Evolutionary conservation across 108 stramenopile species (phyloP).

Genomic region (Cyclostephanos tholiformis): DNA sequence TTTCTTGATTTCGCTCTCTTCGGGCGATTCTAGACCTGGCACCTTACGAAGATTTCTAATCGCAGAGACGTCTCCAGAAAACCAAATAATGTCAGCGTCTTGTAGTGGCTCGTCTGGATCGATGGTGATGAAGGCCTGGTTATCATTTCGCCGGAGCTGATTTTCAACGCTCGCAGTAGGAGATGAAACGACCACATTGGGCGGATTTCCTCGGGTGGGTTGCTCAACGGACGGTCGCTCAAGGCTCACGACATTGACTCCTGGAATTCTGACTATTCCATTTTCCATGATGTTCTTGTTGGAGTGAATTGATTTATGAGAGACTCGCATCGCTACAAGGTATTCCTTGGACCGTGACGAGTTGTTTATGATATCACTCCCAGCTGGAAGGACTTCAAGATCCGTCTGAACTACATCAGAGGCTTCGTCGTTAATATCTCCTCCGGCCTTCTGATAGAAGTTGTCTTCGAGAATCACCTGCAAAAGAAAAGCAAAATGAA

Average conservation of each 20-base stretch:
- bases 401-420: conserved; percentile 53
- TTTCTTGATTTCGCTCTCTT: conserved; percentile 73
- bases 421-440: not conserved
- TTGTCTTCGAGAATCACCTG: conserved; percentile 56
- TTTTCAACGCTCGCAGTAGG: not conserved
- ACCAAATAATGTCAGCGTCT: conserved; percentile 71
- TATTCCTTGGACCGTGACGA: conserved; percentile 54
- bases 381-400: conserved; percentile 59
- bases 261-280: conserved; percentile 75
- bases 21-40: conserved; percentile 66
- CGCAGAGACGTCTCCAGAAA: conserved; percentile 59
- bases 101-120: conserved; percentile 65
- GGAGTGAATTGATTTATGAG: conserved; percentile 58
- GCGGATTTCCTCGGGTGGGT: conserved; percentile 29
- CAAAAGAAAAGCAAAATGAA: not conserved
- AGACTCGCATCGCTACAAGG: conserved; percentile 74
- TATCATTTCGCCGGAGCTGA: not conserved
- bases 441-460: conserved; percentile 1
- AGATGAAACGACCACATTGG: not conserved
- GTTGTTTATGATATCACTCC: conserved; percentile 19
- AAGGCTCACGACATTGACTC: conserved; percentile 71
- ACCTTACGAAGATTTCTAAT: conserved; percentile 73
- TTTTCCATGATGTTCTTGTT: conserved; percentile 53
- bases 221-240: too few relatives aligned
- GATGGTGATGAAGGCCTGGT: not conserved